Percentiles rank a stretch among this genome's conserved stretches.
phyloP scores from a whole-genome alignment of 768 basidiomycete species.

The Myochromella boudieri region DNA sequence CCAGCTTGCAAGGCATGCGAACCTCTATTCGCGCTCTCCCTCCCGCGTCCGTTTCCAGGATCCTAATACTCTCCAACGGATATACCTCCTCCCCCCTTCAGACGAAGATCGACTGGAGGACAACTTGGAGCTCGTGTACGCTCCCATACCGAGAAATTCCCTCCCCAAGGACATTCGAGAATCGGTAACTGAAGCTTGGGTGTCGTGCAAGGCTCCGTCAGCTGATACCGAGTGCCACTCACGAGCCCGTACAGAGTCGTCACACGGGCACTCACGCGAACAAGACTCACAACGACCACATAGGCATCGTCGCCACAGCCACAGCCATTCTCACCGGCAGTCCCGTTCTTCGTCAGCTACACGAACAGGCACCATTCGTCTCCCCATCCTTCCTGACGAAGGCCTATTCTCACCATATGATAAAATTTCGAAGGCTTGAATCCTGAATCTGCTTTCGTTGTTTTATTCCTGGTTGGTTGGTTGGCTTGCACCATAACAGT shows the following conservation, averaged over 20 bases:
- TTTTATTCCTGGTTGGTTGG: not conserved
- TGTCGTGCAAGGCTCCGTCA: conserved; percentile 33
- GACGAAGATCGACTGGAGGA: conserved; percentile 15
- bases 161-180: conserved; percentile 53
- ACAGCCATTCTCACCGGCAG: conserved; percentile 21
- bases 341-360: conserved; percentile 22
- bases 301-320: conserved; percentile 27
- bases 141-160: conserved; percentile 60
- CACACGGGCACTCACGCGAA: conserved; percentile 11
- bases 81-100: conserved; percentile 56
- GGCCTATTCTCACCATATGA: conserved; percentile 38
- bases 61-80: conserved; percentile 47
- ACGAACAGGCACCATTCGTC: conserved; percentile 39
- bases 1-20: conserved; percentile 41
- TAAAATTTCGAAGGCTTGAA: conserved; percentile 18
- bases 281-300: conserved; percentile 26
- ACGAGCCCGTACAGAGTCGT: conserved; percentile 21
- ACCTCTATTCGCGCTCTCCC: conserved; percentile 19
- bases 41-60: conserved; percentile 18
- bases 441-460: not conserved
- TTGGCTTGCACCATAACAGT: not conserved
- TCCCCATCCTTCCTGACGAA: conserved; percentile 46
- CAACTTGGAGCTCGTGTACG: conserved; percentile 55
- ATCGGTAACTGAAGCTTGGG: conserved; percentile 69
- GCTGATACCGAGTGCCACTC: conserved; percentile 13